Percentiles rank a stretch among this genome's conserved stretches.
These are phyloP conservation scores for Citrullus colocynthis DNA, from an alignment of 306 rosid species.

Conservation along the genomic window DNA sequence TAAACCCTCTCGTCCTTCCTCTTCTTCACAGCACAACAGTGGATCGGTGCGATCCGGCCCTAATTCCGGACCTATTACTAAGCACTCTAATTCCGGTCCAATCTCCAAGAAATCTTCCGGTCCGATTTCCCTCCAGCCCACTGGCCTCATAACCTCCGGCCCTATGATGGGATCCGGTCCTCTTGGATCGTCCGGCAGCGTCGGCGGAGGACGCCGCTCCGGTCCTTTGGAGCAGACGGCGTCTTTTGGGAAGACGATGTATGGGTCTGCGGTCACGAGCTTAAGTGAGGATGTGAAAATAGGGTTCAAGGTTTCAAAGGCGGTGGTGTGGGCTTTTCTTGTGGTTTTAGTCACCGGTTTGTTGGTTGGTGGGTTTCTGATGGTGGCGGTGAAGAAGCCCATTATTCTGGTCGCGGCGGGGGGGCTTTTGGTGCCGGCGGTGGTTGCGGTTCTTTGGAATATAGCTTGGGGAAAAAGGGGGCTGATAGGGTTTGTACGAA, in stretches of 20 bases:
- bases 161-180: conserved; percentile 50
- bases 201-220: conserved; percentile 23
- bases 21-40: conserved; percentile 55
- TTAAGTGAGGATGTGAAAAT: conserved; percentile 48
- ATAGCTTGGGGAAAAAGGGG: conserved; percentile 53
- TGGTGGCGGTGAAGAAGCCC: conserved; percentile 88
- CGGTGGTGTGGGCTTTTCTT: conserved; percentile 60
- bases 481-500: conserved; percentile 59
- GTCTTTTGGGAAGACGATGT: conserved; percentile 41
- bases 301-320: conserved; percentile 64
- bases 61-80: conserved; percentile 43
- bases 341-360: conserved; percentile 66
- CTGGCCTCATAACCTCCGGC: conserved; percentile 74
- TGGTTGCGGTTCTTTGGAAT: conserved; percentile 48
- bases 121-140: conserved; percentile 46
- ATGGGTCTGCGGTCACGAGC: conserved; percentile 81
- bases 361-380: conserved; percentile 73
- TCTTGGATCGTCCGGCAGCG: conserved; percentile 26
- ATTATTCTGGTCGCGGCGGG: conserved; percentile 49
- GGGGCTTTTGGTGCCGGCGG: conserved; percentile 36
- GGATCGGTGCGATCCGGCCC: conserved; percentile 83
- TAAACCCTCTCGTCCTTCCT: conserved; percentile 45
- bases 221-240: conserved; percentile 33
- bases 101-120: conserved; percentile 50
- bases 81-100: conserved; percentile 42